Evolutionary conservation across 1,284 basidiomycete species (phyloP).

Genomic region (Apiotrichum sp.): DNA sequence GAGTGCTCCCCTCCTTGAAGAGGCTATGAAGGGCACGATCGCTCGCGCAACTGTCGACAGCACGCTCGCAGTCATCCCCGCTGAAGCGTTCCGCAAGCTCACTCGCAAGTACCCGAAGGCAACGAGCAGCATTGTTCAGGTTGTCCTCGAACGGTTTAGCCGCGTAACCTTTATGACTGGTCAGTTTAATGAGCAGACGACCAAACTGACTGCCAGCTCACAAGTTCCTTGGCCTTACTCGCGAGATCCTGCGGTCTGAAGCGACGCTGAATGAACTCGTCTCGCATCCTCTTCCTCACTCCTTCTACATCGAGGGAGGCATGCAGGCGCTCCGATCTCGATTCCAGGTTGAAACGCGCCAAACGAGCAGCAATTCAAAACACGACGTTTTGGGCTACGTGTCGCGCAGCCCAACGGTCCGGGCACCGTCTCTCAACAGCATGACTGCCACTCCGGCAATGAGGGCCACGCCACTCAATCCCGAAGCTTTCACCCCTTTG

Average conservation of each 20-base stretch:
- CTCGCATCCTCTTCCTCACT: slow-evolving; percentile 82
- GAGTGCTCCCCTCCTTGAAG: neutral
- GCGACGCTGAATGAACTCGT: slow-evolving; percentile 95
- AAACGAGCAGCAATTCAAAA: neutral
- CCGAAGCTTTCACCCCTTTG: neutral
- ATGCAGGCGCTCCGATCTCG: slow-evolving; percentile 80
- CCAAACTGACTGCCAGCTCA: slow-evolving; percentile 60
- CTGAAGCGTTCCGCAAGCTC: slow-evolving; percentile 74
- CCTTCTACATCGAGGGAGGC: slow-evolving; percentile 92
- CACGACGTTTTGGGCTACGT: slow-evolving; percentile 47
- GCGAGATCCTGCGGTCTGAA: slow-evolving; percentile 91
- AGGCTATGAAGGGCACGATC: slow-evolving; percentile 52
- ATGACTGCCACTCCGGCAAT: slow-evolving; percentile 23
- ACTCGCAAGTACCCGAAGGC: slow-evolving; percentile 96
- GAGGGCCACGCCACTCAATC: neutral
- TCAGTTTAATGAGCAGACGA: slow-evolving; percentile 8
- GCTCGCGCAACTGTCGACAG: slow-evolving; percentile 89
- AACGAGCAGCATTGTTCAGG: slow-evolving; percentile 81
- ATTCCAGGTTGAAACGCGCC: slow-evolving; percentile 47
- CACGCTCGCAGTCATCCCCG: slow-evolving; percentile 96
- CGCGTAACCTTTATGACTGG: slow-evolving; percentile 81
- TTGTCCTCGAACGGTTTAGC: slow-evolving; percentile 75
- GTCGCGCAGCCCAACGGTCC: slow-evolving; percentile 35
- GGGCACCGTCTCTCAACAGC: slow-evolving; percentile 32
- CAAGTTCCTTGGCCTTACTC: slow-evolving; percentile 89